Evolutionary conservation across 441 rosid genomes (phyloP), one percentile per base, ranked within the genome.

Genomic region (Daphne laureola): DNA sequence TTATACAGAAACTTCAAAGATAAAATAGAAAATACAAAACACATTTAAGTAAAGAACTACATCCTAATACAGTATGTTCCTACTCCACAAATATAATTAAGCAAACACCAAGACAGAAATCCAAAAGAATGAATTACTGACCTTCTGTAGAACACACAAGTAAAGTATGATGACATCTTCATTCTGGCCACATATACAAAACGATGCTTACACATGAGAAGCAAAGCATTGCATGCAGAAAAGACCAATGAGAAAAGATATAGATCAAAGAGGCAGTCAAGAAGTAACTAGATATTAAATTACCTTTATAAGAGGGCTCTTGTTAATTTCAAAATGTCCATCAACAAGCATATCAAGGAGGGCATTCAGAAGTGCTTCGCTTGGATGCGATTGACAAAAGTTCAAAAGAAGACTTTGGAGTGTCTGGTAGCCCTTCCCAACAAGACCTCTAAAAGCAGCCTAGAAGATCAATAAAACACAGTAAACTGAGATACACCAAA

Each of bases 271-370:
- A 53, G 58, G 26, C 43, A 48, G 35, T 42, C 38, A 17, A 47
- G 45, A 15, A 60, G 51, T 61, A 49, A 47, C 16, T 31, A 58
- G 55, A 57, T 36, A 63, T 43, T 27, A 55, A 46, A 48, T 74
- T 61, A 90, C 99, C 98, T 90, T 78, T 71, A 94, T 76, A 48
- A 76, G 80, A 58, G 78, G 86, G 71, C 69, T 82, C 62, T 80
- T 74, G 49, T 78, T 81, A 49, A 76, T 57, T 73, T 90, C 96
- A 69, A 90, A 94, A 66, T 71, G 84, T 25, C 99, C 98, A 75
- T 94, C 99, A 58, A 88, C 99, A 64, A 94, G 98, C 99, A 94
- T 94, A 71, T 90, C 98, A 68, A 94, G 97, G 41, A 94, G 85
- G 55, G 97, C 84, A 67, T 72, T 77, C 54, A 90, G 65, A 74